phyloP scores from a whole-genome alignment of 23 red algal species.

The Gracilaria caudata region DNA sequence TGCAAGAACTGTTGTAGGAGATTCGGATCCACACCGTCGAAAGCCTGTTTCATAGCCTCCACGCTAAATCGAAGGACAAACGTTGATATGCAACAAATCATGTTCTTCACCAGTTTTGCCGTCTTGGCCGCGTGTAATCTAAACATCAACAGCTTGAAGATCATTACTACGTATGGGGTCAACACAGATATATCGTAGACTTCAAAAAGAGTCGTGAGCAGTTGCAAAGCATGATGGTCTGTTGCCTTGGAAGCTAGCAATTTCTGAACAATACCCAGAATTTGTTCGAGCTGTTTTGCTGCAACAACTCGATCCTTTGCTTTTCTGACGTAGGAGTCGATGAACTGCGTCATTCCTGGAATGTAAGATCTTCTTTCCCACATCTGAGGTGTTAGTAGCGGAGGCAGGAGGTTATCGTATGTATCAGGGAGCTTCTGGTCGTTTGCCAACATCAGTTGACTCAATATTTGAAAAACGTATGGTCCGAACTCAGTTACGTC shows the following conservation, averaged over 20 bases:
- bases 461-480: conserved; percentile 94
- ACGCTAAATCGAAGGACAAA: conserved; percentile 79
- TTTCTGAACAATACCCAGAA: conserved; percentile 95
- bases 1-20: conserved; percentile 76
- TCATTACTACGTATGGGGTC: conserved; percentile 38
- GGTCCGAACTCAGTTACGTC: conserved; percentile 96
- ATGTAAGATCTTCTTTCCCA: conserved; percentile 93
- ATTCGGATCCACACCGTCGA: conserved; percentile 75
- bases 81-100: conserved; percentile 75
- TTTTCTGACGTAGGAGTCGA: conserved; percentile 63
- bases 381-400: conserved; percentile 79
- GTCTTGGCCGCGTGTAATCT: conserved; percentile 87
- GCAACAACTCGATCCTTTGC: conserved; percentile 45
- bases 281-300: conserved; percentile 64
- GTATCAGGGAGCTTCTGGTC: conserved; percentile 51
- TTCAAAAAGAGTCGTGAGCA: conserved; percentile 79
- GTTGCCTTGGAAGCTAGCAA: conserved; percentile 83
- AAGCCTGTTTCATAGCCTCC: conserved; percentile 39
- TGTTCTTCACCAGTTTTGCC: conserved; percentile 63
- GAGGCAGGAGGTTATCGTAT: conserved; percentile 72
- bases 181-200: conserved; percentile 34
- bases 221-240: conserved; percentile 83
- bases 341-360: conserved; percentile 89
- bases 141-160: conserved; percentile 84
- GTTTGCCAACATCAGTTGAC: conserved; percentile 74